Evolutionary conservation across 768 basidiomycete genomes (phyloP).

Genomic region (Rhodotorula graminis): DNA sequence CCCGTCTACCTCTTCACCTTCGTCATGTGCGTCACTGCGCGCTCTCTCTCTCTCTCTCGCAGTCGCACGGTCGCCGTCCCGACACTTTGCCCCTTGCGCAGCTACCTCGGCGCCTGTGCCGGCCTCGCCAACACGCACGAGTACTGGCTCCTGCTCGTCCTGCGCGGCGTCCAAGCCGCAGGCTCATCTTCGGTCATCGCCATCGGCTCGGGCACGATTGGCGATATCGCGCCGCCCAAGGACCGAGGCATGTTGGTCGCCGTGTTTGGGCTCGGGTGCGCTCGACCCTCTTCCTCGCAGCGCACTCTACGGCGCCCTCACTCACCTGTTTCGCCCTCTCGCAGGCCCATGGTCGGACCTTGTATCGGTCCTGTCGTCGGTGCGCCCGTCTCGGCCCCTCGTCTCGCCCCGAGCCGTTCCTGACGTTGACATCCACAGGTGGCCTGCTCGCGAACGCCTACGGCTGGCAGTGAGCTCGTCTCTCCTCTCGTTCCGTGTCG

Average conservation of each 20-base stretch:
- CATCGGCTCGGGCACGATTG: slow-evolving; percentile 31
- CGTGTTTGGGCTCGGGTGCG: slow-evolving; percentile 14
- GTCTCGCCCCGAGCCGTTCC: too few species aligned
- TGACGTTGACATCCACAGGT: background rate
- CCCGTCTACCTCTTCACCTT: slow-evolving; percentile 27
- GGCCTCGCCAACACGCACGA: slow-evolving; percentile 33
- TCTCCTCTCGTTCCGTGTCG: too few species aligned
- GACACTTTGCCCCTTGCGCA: background rate
- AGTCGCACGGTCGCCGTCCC: too few species aligned
- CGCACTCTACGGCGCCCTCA: too few species aligned
- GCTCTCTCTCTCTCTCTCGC: too few species aligned
- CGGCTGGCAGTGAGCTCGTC: slow-evolving; percentile 21
- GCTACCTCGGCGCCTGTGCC: slow-evolving; percentile 35
- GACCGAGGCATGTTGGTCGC: slow-evolving; percentile 33
- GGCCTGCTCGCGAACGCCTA: slow-evolving; percentile 6
- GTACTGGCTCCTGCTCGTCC: slow-evolving; percentile 23
- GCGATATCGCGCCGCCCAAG: slow-evolving; percentile 25
- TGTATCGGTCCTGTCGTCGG: background rate
- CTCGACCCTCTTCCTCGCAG: too few species aligned
- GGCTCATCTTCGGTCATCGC: slow-evolving; percentile 32
- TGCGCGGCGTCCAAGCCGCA: slow-evolving; percentile 19
- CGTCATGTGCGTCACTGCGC: slow-evolving; percentile 15
- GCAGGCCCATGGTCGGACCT: background rate
- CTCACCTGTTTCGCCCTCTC: background rate
- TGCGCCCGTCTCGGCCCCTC: background rate